These are phyloP conservation scores for Coccinonectria pachysandricola DNA, from an alignment of 2,329 filamentous ascomycete genomes.

Conservation along the genomic window DNA sequence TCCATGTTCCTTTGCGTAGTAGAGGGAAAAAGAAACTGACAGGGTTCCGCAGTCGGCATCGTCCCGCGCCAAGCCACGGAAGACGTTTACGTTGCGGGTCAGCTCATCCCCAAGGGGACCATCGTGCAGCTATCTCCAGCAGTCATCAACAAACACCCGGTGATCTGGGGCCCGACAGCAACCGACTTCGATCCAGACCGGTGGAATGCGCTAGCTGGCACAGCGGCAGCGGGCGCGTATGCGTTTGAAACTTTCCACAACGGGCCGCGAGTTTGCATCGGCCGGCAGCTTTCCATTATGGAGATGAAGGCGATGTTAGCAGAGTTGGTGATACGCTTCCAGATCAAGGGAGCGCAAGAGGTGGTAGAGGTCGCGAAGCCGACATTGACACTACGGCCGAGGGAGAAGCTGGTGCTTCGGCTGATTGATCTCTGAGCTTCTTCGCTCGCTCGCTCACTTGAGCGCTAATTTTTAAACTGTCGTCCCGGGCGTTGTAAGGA, in stretches of 20 bases:
- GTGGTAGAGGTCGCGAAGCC: conserved; percentile 15
- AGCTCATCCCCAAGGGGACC: conserved; percentile 28
- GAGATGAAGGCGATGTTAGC: conserved; percentile 29
- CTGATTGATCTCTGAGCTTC: conserved; percentile 8
- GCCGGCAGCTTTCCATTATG: conserved; percentile 24
- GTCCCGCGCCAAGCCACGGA: conserved; percentile 23
- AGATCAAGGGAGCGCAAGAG: conserved; percentile 13
- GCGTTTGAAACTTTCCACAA: conserved; percentile 27
- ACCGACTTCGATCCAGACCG: conserved; percentile 27
- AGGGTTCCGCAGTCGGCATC: conserved; percentile 25
- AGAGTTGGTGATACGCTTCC: conserved; percentile 22
- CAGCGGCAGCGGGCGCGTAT: conserved; percentile 17
- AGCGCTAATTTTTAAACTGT: too few species aligned
- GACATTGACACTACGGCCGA: conserved; percentile 18
- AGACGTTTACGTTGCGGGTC: conserved; percentile 26
- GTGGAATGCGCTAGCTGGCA: conserved; percentile 22
- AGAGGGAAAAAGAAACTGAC: too few species aligned
- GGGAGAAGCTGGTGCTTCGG: conserved; percentile 15
- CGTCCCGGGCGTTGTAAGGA: too few species aligned
- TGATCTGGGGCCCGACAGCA: conserved; percentile 27
- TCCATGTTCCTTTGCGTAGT: too few species aligned
- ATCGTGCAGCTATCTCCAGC: conserved; percentile 26
- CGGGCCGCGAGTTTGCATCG: conserved; percentile 29
- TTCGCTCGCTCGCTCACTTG: too few species aligned
- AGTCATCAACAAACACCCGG: conserved; percentile 25